phyloP scores from a whole-genome alignment of 371 early-diverging fungal species.

The Dichotomocladium elegans region DNA sequence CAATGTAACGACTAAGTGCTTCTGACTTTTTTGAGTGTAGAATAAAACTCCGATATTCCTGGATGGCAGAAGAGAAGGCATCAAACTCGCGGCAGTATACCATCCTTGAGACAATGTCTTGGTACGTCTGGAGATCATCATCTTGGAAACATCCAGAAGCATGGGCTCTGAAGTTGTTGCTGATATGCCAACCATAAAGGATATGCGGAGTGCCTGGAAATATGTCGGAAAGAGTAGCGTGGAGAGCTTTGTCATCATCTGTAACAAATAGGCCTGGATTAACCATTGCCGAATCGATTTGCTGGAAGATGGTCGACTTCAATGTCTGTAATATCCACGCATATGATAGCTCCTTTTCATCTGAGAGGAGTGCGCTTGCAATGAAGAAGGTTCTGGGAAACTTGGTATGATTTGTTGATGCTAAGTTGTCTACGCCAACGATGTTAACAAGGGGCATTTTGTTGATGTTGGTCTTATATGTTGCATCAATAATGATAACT shows the following conservation, averaged over 20 bases:
- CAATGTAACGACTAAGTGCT: neutral
- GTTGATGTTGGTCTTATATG: conserved; percentile 35
- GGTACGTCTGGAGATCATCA: neutral
- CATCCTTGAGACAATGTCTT: neutral
- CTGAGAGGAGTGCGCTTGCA: neutral
- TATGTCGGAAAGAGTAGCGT: neutral
- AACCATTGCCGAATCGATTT: neutral
- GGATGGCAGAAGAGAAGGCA: neutral
- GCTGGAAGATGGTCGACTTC: neutral
- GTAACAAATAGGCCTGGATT: neutral
- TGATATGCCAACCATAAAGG: conserved; percentile 1
- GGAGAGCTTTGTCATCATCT: conserved; percentile 1
- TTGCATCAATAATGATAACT: conserved; percentile 34
- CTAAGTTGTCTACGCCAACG: conserved; percentile 49
- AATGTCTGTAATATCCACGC: neutral
- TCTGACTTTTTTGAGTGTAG: neutral
- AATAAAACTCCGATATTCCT: neutral
- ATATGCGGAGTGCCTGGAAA: neutral
- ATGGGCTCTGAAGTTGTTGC: neutral
- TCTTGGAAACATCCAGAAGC: neutral
- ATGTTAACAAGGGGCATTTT: conserved; percentile 57
- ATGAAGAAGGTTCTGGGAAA: neutral
- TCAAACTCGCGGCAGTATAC: neutral
- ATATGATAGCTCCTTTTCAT: neutral
- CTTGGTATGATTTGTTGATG: neutral